Evolutionary conservation across 106 monocot genomes (phyloP), one percentile per base, ranked within the genome.

Genomic region (Acanthochlamys bracteata): DNA sequence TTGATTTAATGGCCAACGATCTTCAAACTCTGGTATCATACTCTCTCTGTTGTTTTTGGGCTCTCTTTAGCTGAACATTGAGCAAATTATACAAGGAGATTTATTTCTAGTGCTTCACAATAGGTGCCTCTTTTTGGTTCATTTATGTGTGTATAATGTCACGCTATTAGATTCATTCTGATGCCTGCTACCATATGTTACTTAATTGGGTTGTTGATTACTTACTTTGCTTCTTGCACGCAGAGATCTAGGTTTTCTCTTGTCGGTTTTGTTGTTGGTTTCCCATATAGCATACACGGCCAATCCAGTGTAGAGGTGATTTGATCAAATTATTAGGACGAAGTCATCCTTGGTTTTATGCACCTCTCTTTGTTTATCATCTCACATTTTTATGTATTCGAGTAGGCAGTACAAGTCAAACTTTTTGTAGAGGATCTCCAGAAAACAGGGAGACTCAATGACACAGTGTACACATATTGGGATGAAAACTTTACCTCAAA

Each of bases 401-500:
- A 72, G 11, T 69, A 94, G 93, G 83, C 74, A 39, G 59, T 82
- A 19, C 86, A 76, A 71, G 82, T 94, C 23, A 84, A 69, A 75
- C 77, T 84, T 66, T 84, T 94, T 62, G 60, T 84, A 33, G 69
- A 86, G 64, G 86, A 94, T 10, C 77, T 94, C 25, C 57, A 64
- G 22, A 81, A 74, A 57, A 84, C 89, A 13, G 75, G 80, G 60
- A 82, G 71, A 67, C 82, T 94, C 59, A 72, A 86, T 65, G 79
- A 68, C 10, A 17, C 84, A 24, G 58, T 20, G 24, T 94, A 86
- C 66, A 84, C 94, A 55, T 94, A 90, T 46, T 94, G 86, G 94
- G 77, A 94, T 77, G 94, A 90, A 78, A 86, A 84, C 59, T 94
- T 70, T 55, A 94, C 84, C 59, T 90, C 89, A 74, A 89, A 80